phyloP scores from a whole-genome alignment of 2,329 filamentous ascomycete species.

The Trichoderma sp. region DNA sequence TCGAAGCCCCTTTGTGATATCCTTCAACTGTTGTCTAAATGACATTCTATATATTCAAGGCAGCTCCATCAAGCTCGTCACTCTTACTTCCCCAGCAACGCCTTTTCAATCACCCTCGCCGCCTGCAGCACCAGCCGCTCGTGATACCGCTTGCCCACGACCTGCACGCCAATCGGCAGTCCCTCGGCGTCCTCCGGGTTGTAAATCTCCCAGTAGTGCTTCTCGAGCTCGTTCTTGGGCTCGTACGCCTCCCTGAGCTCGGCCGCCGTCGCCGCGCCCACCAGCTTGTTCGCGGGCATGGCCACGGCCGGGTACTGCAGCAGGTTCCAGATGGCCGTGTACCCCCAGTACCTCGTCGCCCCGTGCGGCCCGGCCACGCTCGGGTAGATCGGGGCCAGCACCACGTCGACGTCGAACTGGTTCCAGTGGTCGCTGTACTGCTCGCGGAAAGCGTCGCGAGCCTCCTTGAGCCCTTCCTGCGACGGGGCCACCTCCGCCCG shows the following conservation, averaged over 20 bases:
- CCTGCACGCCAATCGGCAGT: conserved; percentile 12
- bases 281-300: conserved; percentile 10
- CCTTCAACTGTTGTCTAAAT: neutral
- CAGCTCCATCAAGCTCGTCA: too few species aligned
- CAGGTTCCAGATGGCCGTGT: conserved; percentile 26
- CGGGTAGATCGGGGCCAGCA: conserved; percentile 10
- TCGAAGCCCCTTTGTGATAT: neutral
- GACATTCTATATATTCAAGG: neutral
- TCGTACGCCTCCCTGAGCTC: conserved; percentile 15
- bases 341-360: conserved; percentile 23
- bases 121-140: conserved; percentile 23
- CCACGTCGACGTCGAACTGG: conserved; percentile 1
- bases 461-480: conserved; percentile 92
- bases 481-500: conserved; percentile 57
- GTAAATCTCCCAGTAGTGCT: conserved; percentile 23
- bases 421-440: conserved; percentile 70
- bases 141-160: conserved; percentile 18
- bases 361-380: conserved; percentile 20
- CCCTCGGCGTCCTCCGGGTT: neutral
- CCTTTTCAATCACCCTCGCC: conserved; percentile 12
- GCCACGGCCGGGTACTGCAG: conserved; percentile 24
- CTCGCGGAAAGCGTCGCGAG: conserved; percentile 81
- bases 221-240: conserved; percentile 24
- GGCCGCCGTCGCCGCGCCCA: conserved; percentile 2
- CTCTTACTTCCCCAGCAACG: neutral